Evolutionary conservation across 2,329 filamentous ascomycete genomes (phyloP).

Genomic region (Aspergillus clavatus): DNA sequence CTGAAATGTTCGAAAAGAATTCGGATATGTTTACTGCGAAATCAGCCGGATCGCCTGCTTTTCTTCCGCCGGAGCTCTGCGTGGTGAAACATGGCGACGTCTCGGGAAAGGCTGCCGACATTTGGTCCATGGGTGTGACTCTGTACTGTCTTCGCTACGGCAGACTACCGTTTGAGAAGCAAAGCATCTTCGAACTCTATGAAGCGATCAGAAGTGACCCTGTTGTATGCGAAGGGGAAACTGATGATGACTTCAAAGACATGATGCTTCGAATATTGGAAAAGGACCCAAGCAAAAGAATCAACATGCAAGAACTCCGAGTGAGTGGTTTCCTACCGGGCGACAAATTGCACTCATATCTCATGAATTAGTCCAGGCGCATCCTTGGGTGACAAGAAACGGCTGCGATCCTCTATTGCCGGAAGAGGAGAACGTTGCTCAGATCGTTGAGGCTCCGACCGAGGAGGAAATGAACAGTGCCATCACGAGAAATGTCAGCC

Average conservation of each 20-base stretch:
- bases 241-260: slow-evolving; percentile 66
- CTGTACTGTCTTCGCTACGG: slow-evolving; percentile 91
- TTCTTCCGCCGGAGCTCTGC: slow-evolving; percentile 89
- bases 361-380: slow-evolving; percentile 54
- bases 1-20: slow-evolving; percentile 93
- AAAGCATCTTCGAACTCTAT: slow-evolving; percentile 78
- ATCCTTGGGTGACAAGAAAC: slow-evolving; percentile 85
- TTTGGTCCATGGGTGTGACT: slow-evolving; percentile 98
- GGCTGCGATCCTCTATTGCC: slow-evolving; percentile 74
- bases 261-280: slow-evolving; percentile 70
- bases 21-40: slow-evolving; percentile 86
- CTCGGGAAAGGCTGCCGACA: slow-evolving; percentile 83
- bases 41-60: slow-evolving; percentile 89
- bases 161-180: slow-evolving; percentile 75
- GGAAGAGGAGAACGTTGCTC: slow-evolving; percentile 77
- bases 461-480: slow-evolving; percentile 86
- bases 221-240: slow-evolving; percentile 57
- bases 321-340: slow-evolving; percentile 50
- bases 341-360: slow-evolving; percentile 1
- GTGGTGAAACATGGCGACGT: slow-evolving; percentile 80
- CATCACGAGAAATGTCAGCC: slow-evolving; percentile 83
- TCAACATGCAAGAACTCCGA: slow-evolving; percentile 74
- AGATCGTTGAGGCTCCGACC: slow-evolving; percentile 76
- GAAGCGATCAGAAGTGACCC: slow-evolving; percentile 75
- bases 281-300: slow-evolving; percentile 78